phyloP scores from a whole-genome alignment of 257 asterid species.

The Przewalskia tangutica region DNA sequence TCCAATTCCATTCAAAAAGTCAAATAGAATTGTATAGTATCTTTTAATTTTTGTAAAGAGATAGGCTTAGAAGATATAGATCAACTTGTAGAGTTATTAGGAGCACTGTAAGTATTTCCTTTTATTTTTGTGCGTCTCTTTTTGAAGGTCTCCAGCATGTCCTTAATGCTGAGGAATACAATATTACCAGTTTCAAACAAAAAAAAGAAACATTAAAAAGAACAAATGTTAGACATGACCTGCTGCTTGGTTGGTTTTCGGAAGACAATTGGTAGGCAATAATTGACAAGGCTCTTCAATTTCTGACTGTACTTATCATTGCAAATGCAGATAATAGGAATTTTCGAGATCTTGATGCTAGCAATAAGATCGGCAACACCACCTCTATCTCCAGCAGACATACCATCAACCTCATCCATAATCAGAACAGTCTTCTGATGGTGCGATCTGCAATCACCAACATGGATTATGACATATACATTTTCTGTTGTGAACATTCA shows the following conservation, averaged over 20 bases:
- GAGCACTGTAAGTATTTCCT: no score
- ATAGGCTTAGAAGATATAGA: no score
- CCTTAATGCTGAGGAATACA: no score
- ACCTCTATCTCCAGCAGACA: conserved; percentile 99
- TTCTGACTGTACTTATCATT: conserved; percentile 98
- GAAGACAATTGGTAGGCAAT: conserved; percentile 77
- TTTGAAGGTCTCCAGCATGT: no score
- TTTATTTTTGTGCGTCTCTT: no score
- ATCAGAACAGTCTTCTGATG: conserved; percentile 73
- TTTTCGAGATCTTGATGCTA: conserved; percentile 80
- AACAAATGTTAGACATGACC: conserved; percentile 32
- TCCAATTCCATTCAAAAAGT: no score
- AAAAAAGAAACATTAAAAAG: neutral
- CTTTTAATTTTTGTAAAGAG: no score
- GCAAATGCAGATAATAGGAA: conserved; percentile 95
- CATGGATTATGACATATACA: neutral
- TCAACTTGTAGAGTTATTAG: no score
- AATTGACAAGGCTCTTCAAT: conserved; percentile 89
- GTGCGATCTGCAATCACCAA: conserved; percentile 48
- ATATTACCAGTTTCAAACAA: no score
- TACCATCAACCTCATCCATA: conserved; percentile 99
- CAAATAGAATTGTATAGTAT: no score
- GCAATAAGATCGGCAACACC: conserved; percentile 98
- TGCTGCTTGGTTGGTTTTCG: conserved; percentile 98
- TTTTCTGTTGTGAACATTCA: neutral